Conservation (phyloP, 768 basidiomycete species). For the Boletus insuetus region DNA sequence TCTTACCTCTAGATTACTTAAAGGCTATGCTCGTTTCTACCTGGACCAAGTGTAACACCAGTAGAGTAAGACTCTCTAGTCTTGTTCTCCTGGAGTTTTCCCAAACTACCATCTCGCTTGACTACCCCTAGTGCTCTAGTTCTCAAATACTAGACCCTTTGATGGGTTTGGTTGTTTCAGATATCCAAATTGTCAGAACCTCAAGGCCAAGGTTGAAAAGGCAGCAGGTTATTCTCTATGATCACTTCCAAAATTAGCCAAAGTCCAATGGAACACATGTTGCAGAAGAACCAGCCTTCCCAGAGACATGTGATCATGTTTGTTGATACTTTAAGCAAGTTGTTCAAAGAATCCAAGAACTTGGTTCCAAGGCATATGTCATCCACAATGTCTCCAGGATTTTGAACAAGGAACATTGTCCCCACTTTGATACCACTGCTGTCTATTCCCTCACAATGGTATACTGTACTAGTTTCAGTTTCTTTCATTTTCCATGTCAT, state of each 20-base stretch:
- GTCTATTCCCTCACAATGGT: slow-evolving; percentile 87
- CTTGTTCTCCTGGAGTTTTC: no score
- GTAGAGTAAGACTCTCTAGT: no score
- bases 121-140: no score
- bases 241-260: slow-evolving; percentile 83
- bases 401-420: slow-evolving; percentile 73
- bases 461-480: slow-evolving; percentile 38
- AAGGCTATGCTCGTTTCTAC: no score
- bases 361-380: slow-evolving; percentile 75
- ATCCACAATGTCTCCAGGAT: slow-evolving; percentile 80
- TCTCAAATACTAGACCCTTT: no score
- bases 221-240: slow-evolving; percentile 96
- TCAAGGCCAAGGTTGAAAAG: no score
- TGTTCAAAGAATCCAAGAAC: slow-evolving; percentile 69
- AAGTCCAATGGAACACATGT: slow-evolving; percentile 67
- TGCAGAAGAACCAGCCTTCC: slow-evolving; percentile 83
- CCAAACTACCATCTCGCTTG: no score
- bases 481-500: neutral
- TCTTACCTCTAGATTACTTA: no score
- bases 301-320: slow-evolving; percentile 86
- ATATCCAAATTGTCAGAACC: no score
- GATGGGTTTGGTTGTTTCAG: no score
- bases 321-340: slow-evolving; percentile 87
- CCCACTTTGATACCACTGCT: slow-evolving; percentile 92
- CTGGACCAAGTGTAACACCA: no score